Percentiles rank a stretch among this genome's conserved stretches.
Evolutionary conservation across 148 eudicot species (phyloP).

Genomic region (Talinum fruticosum): DNA sequence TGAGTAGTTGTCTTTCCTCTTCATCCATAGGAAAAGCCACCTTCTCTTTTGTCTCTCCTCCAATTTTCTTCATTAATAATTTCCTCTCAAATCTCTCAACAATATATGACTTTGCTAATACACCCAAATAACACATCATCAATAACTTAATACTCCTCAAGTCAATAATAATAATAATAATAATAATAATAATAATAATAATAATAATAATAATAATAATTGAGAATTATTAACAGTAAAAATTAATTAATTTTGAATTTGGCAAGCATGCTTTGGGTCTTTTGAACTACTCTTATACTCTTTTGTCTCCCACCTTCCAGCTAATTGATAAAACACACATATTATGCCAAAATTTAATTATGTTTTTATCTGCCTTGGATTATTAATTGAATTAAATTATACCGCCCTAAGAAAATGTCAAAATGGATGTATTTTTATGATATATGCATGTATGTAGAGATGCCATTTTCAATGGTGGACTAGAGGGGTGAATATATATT

Average conservation of each 20-base stretch:
- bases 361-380: slow-evolving; percentile 28
- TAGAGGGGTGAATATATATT: background rate
- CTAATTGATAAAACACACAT: slow-evolving; percentile 28
- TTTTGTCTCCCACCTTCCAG: slow-evolving; percentile 24
- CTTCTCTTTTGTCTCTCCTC: background rate
- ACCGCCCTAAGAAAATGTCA: background rate
- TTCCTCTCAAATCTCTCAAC: background rate
- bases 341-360: slow-evolving; percentile 23
- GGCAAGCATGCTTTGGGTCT: slow-evolving; percentile 18
- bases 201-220: background rate
- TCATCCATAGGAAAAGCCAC: slow-evolving; percentile 24
- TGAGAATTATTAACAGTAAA: no score
- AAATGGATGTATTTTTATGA: background rate
- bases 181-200: background rate
- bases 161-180: slow-evolving; percentile 9
- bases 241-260: background rate
- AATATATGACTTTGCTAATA: slow-evolving; percentile 2
- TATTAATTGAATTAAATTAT: no score
- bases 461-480: slow-evolving; percentile 32
- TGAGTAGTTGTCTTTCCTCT: slow-evolving; percentile 30
- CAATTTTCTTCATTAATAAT: background rate
- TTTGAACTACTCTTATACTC: slow-evolving; percentile 27
- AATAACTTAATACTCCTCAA: background rate
- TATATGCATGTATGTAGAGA: slow-evolving; percentile 17
- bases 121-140: background rate